Evolutionary conservation across 2,329 filamentous ascomycete species (phyloP), one percentile per base, ranked within the genome.

Genomic region (Aspergillus thermomutatus): DNA sequence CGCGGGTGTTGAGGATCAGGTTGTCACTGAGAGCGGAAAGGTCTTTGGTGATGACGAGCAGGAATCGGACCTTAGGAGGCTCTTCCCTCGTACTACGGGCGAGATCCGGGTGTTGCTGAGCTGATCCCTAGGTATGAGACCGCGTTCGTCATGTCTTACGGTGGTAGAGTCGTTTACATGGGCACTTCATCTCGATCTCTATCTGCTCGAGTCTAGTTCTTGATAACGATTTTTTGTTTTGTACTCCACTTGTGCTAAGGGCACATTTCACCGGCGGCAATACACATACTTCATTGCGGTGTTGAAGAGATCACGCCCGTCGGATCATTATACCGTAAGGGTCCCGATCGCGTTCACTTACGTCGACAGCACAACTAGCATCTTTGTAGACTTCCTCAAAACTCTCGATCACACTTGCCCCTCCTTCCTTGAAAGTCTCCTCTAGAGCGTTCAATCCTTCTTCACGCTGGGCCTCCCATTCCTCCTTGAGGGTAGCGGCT

Each of bases 311-410:
- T 40, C 46, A 66, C n/a, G 11, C 45, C 27, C 58, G 62, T 59
- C 66, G 63, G 28, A 80, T 67, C 67, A 91, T 81, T 57, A 97
- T 89, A 52, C 88, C 87, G 75, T 92, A 99, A 0, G 94, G 94
- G 80, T 99, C 94, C 58, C 85, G 82, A 75, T 99, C 94, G 46
- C 81, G 81, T 71, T 89, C 82, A 73, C 92, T 97, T 50, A 95
- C 84, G 56, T 87, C 73, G 14, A 97, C 87, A 55, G 83, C 78
- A 19, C 87, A 83, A 23, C 79, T 77, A 10, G 78, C 78, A 60
- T 85, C 82, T 7, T 72, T 69, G 55, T 83, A 69, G n/a, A 79
- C 78, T 46, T 83, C 80, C 46, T 74, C 68, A 48, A 78, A 66
- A 25, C 74, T 74, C 25, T 69, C 68, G 6, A 69, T 62, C 25